phyloP scores from a whole-genome alignment of 164 flowering plant genomes.

The Nymphaea thermarum region DNA sequence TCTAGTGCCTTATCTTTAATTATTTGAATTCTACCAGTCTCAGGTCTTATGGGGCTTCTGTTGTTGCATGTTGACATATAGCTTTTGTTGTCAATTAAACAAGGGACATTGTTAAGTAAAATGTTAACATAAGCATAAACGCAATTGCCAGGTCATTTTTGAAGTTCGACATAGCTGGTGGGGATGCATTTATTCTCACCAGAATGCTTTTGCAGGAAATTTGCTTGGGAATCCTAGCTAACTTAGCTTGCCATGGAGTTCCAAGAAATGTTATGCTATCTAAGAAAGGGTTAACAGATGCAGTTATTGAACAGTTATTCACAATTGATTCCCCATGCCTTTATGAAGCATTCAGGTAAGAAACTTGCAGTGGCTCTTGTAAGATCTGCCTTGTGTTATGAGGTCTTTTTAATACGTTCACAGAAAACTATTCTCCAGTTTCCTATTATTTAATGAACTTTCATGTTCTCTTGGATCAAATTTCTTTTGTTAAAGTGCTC shows the following conservation, averaged over 20 bases:
- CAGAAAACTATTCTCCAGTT: too few species aligned
- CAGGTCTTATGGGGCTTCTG: neutral
- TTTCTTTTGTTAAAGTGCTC: too few species aligned
- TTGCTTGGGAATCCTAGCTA: constrained; percentile 79
- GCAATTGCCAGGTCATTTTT: neutral
- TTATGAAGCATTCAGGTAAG: constrained; percentile 67
- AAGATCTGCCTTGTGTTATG: too few species aligned
- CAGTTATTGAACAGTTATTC: constrained; percentile 60
- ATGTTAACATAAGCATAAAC: neutral
- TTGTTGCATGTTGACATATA: neutral
- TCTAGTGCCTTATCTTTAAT: too few species aligned
- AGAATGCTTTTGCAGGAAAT: constrained; percentile 46
- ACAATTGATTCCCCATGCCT: constrained; percentile 69
- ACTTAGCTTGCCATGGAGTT: constrained; percentile 82
- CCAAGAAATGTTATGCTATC: constrained; percentile 40
- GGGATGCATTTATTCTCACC: neutral
- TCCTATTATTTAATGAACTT: too few species aligned
- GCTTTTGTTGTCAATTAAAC: neutral
- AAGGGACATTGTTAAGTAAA: neutral
- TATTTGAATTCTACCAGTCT: neutral
- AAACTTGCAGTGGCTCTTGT: neutral
- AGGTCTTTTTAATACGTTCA: too few species aligned
- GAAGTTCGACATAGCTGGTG: neutral
- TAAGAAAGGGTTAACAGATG: constrained; percentile 36
- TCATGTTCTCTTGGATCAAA: too few species aligned